Base-by-base conservation (phyloP, 805 yeast genomes). In the Metschnikowia lachancei region DNA sequence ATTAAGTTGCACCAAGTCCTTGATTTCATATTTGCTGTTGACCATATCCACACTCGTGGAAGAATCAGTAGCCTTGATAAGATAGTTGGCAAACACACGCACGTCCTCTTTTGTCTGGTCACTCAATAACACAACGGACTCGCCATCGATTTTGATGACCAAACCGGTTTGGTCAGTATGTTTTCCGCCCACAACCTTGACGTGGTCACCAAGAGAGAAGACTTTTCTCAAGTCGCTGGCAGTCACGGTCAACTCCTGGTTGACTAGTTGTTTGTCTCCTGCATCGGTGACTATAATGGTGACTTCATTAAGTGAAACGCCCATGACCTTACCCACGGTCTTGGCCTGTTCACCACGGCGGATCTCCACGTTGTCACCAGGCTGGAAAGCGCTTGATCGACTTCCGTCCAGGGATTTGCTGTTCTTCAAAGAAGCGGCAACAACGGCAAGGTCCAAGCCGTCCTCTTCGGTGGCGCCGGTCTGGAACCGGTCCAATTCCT, bases 161-260 rank as follows among this genome's bases (percentile, higher is more conserved):
- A 94, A 77, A 70, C 99, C 99, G 30, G 97, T 89, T 61, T 91
- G 97, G 60, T 92, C 97, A 43, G 82, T 75, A 65, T 88, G 95
- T 60, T 87, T 89, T 62, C 99, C 99, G 61, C 83, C 87, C 32
- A 87, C 78, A 28, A 92, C 94, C 47, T 95, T 83, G 18, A 94
- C 96, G 64, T 94, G 97, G 65, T 92, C 98, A 75, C 99, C 99
- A 35, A 88, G 82, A 43, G 77, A 69, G 66, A 92, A 92, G 45
- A 87, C 81, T 64, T 94, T 94, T 62, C 97, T 81, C 60, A 94
- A 74, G 52, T 88, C 83, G 36, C 79, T 76, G 3, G 85, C 78
- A 29, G 97, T 97, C 41, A 91, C 85, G 49, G 94, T 95, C 54
- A 91, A 75, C 56, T 75, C 73, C 53, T 80, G 83, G 49, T 78